These are phyloP conservation scores for Coprinopsis strossmayeri DNA, from an alignment of 768 basidiomycete species.

Conservation along the genomic window DNA sequence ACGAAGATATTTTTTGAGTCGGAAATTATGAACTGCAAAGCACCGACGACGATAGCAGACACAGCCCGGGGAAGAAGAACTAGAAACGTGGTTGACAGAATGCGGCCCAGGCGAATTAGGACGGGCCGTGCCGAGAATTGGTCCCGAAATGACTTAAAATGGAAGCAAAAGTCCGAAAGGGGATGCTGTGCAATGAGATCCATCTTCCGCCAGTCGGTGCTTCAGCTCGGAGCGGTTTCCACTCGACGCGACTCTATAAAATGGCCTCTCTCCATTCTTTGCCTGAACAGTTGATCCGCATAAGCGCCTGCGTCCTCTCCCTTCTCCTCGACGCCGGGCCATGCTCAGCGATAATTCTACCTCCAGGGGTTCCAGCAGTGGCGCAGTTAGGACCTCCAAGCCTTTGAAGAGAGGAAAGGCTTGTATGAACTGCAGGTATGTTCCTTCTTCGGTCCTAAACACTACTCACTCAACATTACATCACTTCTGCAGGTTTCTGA, in stretches of 20 bases:
- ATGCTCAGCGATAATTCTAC: conserved; percentile 31
- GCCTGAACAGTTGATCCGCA: conserved; percentile 29
- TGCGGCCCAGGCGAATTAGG: too few species aligned
- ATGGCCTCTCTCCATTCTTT: conserved; percentile 19
- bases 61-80: conserved; percentile 13
- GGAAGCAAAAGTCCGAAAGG: conserved; percentile 6
- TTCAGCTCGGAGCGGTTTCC: not conserved
- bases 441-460: too few species aligned
- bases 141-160: not conserved
- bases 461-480: too few species aligned
- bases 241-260: conserved; percentile 24
- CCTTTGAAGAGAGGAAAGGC: conserved; percentile 49
- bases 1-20: conserved; percentile 5
- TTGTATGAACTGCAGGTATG: conserved; percentile 48
- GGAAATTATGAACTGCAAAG: conserved; percentile 17
- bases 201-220: not conserved
- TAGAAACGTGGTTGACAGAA: conserved; percentile 5
- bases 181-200: conserved; percentile 7
- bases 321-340: conserved; percentile 21
- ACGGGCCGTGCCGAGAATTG: not conserved
- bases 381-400: conserved; percentile 26
- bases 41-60: conserved; percentile 18
- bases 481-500: conserved; percentile 35
- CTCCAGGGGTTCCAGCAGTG: conserved; percentile 23
- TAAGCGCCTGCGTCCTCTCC: conserved; percentile 19